Conservation (phyloP, 2,329 filamentous ascomycete genomes). For the Trichoderma hamatum region DNA sequence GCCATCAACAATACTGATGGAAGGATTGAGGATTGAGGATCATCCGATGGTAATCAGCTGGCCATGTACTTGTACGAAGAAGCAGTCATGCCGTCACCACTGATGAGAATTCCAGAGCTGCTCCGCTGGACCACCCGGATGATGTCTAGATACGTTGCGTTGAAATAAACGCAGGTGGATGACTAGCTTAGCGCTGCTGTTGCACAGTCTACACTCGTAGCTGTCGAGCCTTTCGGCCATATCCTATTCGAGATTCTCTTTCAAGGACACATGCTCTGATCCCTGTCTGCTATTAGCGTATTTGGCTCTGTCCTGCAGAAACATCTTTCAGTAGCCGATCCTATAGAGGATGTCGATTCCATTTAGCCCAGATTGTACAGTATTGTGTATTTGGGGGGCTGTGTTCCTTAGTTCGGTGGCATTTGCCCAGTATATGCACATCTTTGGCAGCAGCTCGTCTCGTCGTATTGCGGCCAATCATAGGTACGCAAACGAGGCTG, state of each 20-base stretch:
- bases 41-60: not conserved
- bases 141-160: not conserved
- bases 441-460: not conserved
- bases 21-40: not conserved
- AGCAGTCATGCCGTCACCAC: not conserved
- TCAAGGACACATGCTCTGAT: not conserved
- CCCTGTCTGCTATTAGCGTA: not conserved
- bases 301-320: not conserved
- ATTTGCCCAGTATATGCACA: not conserved
- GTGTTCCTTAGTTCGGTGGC: not conserved
- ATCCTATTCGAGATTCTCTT: not conserved
- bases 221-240: not conserved
- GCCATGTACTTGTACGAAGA: not conserved
- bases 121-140: not conserved
- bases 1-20: not conserved
- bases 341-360: not conserved
- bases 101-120: not conserved
- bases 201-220: not conserved
- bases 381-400: not conserved
- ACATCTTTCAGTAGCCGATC: not conserved
- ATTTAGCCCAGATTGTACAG: not conserved
- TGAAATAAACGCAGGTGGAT: slow-evolving; percentile 7
- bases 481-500: not conserved
- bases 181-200: slow-evolving; percentile 10
- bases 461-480: not conserved